Evolutionary conservation across 768 basidiomycete genomes (phyloP).

Genomic region (Fomitopsis serialis): DNA sequence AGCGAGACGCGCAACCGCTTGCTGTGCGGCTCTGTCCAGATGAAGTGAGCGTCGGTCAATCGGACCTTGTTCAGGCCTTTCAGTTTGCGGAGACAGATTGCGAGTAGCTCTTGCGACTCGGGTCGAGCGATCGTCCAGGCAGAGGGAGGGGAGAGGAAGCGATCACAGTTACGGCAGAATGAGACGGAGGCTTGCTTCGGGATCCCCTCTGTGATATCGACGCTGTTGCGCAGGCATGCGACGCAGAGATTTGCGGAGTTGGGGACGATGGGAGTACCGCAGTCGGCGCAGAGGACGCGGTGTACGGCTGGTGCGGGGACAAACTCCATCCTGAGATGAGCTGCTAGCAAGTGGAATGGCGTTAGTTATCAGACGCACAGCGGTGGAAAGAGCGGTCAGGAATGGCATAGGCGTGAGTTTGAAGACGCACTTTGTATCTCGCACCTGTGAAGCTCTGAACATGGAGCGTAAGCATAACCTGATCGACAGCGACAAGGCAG

Average conservation of each 20-base stretch:
- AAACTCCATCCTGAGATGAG: conserved; percentile 60
- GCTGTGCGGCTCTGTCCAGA: conserved; percentile 99
- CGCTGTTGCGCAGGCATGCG: conserved; percentile 80
- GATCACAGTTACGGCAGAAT: conserved; percentile 94
- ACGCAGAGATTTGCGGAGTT: conserved; percentile 93
- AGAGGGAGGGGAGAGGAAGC: conserved; percentile 87
- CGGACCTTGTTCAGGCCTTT: conserved; percentile 93
- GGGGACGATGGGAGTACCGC: conserved; percentile 86
- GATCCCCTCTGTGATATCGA: conserved; percentile 98
- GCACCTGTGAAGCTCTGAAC: too few relatives aligned
- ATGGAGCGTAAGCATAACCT: too few relatives aligned
- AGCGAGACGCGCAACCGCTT: conserved; percentile 88
- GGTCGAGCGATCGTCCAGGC: conserved; percentile 83
- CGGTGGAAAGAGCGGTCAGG: too few relatives aligned
- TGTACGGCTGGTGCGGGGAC: conserved; percentile 68
- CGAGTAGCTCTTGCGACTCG: conserved; percentile 90
- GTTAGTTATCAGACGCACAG: too few relatives aligned
- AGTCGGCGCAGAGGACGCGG: conserved; percentile 85
- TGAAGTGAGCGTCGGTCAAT: conserved; percentile 96
- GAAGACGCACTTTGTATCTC: too few relatives aligned
- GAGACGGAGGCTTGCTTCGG: conserved; percentile 93
- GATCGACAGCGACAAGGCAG: too few relatives aligned
- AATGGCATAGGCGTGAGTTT: too few relatives aligned
- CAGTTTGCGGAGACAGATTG: conserved; percentile 91
- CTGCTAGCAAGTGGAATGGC: background rate